These are phyloP conservation scores for Adansonia grandidieri DNA, from an alignment of 441 rosid species.

Conservation along the genomic window DNA sequence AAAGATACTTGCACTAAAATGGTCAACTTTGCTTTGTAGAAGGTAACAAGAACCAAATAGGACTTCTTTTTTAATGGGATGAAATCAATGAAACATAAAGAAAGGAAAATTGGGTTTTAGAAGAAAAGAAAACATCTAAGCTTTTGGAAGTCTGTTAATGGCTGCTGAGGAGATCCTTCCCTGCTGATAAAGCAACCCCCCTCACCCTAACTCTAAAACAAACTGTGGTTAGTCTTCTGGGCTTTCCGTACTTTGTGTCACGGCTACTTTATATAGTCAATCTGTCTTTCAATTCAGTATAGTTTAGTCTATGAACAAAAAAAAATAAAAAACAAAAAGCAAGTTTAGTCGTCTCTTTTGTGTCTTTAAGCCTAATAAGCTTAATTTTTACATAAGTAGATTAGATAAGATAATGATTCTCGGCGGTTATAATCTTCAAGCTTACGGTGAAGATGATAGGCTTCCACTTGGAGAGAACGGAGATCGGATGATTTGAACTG, in stretches of 20 bases:
- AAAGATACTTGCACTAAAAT: constrained; percentile 37
- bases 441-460: not conserved
- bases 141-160: constrained; percentile 13
- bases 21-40: not conserved
- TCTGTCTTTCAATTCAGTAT: constrained; percentile 25
- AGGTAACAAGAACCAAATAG: constrained; percentile 13
- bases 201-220: constrained; percentile 29
- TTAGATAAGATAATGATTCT: not conserved
- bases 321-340: no score
- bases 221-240: constrained; percentile 58
- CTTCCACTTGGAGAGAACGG: no score
- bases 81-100: not conserved
- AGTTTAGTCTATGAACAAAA: not conserved
- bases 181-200: constrained; percentile 21
- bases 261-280: constrained; percentile 71
- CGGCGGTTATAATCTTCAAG: not conserved
- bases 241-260: constrained; percentile 32
- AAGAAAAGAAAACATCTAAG: not conserved
- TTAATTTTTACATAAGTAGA: not conserved
- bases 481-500: no score
- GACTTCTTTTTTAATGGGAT: constrained; percentile 4
- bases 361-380: not conserved
- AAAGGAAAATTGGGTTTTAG: not conserved
- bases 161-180: constrained; percentile 19
- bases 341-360: no score